Conservation (phyloP, 192 early-diverging fungal species). For the Jimgerdemannia lactiflua region DNA sequence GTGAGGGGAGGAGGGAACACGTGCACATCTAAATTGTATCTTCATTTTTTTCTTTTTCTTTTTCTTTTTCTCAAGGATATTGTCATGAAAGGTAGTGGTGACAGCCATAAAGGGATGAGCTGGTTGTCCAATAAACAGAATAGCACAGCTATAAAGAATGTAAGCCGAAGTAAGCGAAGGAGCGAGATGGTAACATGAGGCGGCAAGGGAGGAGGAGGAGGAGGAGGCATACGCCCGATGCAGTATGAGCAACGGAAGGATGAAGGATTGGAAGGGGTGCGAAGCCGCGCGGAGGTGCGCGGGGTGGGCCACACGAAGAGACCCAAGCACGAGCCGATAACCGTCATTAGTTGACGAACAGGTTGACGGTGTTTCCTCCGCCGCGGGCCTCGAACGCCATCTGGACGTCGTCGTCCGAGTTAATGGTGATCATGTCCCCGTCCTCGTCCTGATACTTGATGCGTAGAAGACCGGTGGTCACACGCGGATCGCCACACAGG, state of each 20-base stretch:
- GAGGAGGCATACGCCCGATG: too few species aligned
- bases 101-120: too few species aligned
- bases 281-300: background rate
- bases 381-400: conserved; percentile 82
- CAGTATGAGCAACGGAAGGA: background rate
- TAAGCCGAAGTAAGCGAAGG: background rate
- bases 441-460: conserved; percentile 95
- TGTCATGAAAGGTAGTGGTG: too few species aligned
- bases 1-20: background rate
- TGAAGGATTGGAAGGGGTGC: background rate
- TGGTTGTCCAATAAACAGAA: background rate
- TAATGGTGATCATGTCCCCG: conserved; percentile 84
- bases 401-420: conserved; percentile 87
- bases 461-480: conserved; percentile 52
- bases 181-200: background rate
- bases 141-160: background rate
- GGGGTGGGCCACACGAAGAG: background rate
- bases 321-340: background rate
- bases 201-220: background rate
- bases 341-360: conserved; percentile 45
- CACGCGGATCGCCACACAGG: conserved; percentile 64
- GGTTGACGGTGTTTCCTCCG: conserved; percentile 42
- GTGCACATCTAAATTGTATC: background rate
- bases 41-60: background rate
- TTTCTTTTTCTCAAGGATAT: too few species aligned